Conservation (phyloP, 345 rosid genomes). For the Arabidopsis suecica region DNA sequence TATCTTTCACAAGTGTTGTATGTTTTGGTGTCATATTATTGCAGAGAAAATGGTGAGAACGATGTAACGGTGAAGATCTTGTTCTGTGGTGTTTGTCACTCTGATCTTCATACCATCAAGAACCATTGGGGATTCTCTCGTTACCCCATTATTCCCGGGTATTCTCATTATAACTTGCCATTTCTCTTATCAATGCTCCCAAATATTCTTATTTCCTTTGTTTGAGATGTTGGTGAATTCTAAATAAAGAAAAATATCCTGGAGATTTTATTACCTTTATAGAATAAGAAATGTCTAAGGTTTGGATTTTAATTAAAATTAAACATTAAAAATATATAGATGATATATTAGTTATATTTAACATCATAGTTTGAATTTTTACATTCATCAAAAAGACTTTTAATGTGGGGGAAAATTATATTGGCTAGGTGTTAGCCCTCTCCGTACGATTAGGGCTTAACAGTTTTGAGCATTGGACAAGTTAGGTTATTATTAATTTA, state of each 20-base stretch:
- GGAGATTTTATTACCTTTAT: slow-evolving; percentile 1
- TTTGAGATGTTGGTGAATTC: no score
- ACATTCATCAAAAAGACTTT: no score
- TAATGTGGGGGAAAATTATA: no score
- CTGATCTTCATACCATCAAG: slow-evolving; percentile 69
- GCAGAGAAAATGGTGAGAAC: slow-evolving; percentile 69
- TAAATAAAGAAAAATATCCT: no score
- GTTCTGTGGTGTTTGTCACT: slow-evolving; percentile 86
- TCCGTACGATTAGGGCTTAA: no score
- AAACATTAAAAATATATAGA: no score
- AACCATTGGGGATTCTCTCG: slow-evolving; percentile 85
- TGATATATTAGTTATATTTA: no score
- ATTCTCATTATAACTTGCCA: not conserved
- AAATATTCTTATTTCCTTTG: not conserved
- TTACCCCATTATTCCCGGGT: slow-evolving; percentile 90
- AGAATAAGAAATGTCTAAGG: not conserved
- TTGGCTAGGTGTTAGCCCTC: no score
- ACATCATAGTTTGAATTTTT: no score
- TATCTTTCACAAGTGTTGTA: slow-evolving; percentile 7
- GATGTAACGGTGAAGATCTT: slow-evolving; percentile 74
- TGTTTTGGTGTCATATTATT: slow-evolving; percentile 10
- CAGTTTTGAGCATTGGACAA: no score
- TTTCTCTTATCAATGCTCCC: not conserved
- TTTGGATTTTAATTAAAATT: no score
- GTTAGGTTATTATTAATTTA: no score